Evolutionary conservation across 305 asterid genomes (phyloP), one percentile per base, ranked within the genome.

Genomic region (Solanum hybrid): DNA sequence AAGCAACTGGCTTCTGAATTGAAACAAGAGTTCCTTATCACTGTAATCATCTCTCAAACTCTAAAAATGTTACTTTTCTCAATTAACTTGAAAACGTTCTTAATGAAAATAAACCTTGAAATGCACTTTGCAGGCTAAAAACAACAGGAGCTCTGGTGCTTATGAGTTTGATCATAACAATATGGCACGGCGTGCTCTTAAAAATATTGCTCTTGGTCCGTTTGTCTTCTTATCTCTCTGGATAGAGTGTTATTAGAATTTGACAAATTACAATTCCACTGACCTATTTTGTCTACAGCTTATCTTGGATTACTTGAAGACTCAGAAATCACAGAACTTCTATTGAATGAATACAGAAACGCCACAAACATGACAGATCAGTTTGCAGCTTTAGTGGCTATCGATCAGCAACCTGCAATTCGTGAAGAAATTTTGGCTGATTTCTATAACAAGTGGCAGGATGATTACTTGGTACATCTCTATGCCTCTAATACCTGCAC

Each of bases 341-440:
- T 92, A 11, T 86, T 97, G 92, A 92, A 95, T n/a, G 99, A 96
- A 92, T 97, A 97, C 89, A 93, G 29, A 88, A 91, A 91, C 51
- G 99, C 99, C 91, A 94, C 98, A 77, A 97, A 97, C 91, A 88
- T 97, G 98, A 97, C 99, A 0, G 99, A 97, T 77, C 98, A 97
- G 91, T 93, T 97, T 93, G 94, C 98, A 13, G 97, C 98, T 36
- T 93, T 97, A 78, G 94, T 92, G 24, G 98, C 99, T 88, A 96
- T 97, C 89, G 98, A 95, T 90, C 99, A 96, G 96, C 93, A 86
- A 40, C 98, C 98, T 22, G 97, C 99, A 86, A 91, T 91, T 37
- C 94, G 99, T 80, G 98, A 97, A 6, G 98, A 96, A 77, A 95
- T 92, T 94, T 92, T 97, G 95, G 98, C 97, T 85, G 99, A 96